Evolutionary conservation across 768 basidiomycete species (phyloP).

Genomic region (Termitomyces sp.): DNA sequence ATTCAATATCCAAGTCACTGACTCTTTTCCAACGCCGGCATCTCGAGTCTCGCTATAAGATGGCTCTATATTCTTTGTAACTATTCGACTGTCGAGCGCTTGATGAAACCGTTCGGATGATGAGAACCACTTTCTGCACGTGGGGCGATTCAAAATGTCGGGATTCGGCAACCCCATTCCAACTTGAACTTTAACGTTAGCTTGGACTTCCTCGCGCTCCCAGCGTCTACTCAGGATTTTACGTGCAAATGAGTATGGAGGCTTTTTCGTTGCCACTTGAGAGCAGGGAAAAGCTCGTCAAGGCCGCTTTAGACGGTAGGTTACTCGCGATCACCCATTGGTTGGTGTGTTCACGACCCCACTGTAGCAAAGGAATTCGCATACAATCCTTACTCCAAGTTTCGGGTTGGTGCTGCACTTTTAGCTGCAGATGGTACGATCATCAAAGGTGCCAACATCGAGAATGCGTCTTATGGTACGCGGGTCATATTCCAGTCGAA

Average conservation of each 20-base stretch:
- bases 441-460: constrained; percentile 87
- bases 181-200: background rate
- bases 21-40: background rate
- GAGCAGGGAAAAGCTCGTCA: constrained; percentile 49
- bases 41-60: background rate
- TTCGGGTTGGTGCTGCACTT: constrained; percentile 89
- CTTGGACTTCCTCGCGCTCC: background rate
- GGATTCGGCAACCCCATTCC: background rate
- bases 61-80: too few species aligned
- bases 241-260: constrained; percentile 17
- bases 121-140: background rate
- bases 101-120: background rate
- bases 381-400: constrained; percentile 87
- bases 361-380: constrained; percentile 62
- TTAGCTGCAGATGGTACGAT: constrained; percentile 67
- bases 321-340: background rate
- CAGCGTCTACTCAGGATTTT: background rate
- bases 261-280: constrained; percentile 37
- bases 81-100: too few species aligned
- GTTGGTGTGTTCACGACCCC: too few species aligned
- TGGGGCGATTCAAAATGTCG: background rate
- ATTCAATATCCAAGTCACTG: background rate
- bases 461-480: constrained; percentile 89
- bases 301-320: constrained; percentile 59
- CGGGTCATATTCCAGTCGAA: background rate